Base-by-base conservation (phyloP, 2,329 filamentous ascomycete genomes). In the Monilinia fructicola region DNA sequence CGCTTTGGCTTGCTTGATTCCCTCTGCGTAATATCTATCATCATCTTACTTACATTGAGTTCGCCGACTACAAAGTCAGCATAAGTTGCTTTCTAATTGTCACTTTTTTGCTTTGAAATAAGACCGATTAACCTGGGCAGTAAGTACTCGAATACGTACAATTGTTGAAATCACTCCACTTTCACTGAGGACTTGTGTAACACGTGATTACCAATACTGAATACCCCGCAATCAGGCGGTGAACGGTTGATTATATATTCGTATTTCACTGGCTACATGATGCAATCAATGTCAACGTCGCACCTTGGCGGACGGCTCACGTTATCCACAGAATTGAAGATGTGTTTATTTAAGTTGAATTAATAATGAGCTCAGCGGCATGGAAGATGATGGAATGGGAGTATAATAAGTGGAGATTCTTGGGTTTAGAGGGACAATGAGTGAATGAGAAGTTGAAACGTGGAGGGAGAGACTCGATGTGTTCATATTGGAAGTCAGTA, bases 191-290 rank as follows among this genome's bases (percentile, higher is more conserved):
- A 11, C 56, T 26, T 35, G 31, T 61, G 58, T 50, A 60, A 60
- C n/a, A 50, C 58, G 44, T 60, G 58, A 50, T 60, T 60, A 50
- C 44, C 44, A 50, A 60, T n/a, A 50, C 5, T 14, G 35, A 55
- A 40, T 40, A 16, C 54, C n/a, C 35, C 31, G 28, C 28, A 23
- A 31, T 50, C 21, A 4, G 31, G 28, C 44, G 58, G 31, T 52
- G 58, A 50, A 16, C 10, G 2, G 4, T n/a, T 61, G 58, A 61
- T 50, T 61, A 50, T 46, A 23, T 38, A 61, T 40, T 14, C 14
- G n/a, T 11, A 4, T 7, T 35, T 48, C 21, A 23, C 26, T 31
- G 44, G 18, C 12, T 28, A 16, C 16, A 2, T 3, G 5, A 18
- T 26, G 18, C 54, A 26, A 58, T 21, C 54, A 26, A 58, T 21